Conservation (phyloP, 176 grass and related monocot species). For the Cocos nucifera region DNA sequence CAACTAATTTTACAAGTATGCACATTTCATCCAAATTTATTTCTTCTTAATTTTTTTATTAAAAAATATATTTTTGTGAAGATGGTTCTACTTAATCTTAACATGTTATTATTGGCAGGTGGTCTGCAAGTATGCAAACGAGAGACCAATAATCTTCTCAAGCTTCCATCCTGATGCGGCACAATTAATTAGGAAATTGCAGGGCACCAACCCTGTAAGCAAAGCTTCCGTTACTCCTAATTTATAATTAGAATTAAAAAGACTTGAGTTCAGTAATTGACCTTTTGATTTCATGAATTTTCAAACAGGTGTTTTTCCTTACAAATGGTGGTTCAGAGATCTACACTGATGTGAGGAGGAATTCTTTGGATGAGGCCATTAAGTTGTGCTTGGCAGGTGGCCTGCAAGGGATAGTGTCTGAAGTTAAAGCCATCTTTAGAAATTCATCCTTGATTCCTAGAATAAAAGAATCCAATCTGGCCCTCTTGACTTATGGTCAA, state of each 20-base stretch:
- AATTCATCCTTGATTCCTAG: constrained; percentile 41
- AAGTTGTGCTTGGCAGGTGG: constrained; percentile 44
- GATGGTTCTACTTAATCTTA: no score
- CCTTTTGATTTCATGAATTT: no score
- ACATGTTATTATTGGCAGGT: constrained; percentile 25
- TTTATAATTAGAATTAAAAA: no score
- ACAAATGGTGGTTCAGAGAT: constrained; percentile 54
- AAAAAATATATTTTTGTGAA: no score
- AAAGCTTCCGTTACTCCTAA: no score
- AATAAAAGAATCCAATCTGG: constrained; percentile 75
- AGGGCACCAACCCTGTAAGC: constrained; percentile 67
- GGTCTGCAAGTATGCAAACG: constrained; percentile 42
- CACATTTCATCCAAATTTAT: no score
- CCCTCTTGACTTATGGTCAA: constrained; percentile 60
- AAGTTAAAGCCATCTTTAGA: constrained; percentile 60
- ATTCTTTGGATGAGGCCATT: constrained; percentile 11
- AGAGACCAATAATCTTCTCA: constrained; percentile 71
- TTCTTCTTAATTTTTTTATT: no score
- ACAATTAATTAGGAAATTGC: constrained; percentile 49
- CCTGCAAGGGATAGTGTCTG: constrained; percentile 78
- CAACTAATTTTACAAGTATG: constrained; percentile 41
- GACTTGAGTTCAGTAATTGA: no score
- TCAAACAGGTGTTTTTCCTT: constrained; percentile 74
- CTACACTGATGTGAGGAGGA: constrained; percentile 53
- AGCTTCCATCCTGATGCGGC: constrained; percentile 87